Conservation (phyloP, 2,329 filamentous ascomycete genomes). For the Fusarium xyrophilum region DNA sequence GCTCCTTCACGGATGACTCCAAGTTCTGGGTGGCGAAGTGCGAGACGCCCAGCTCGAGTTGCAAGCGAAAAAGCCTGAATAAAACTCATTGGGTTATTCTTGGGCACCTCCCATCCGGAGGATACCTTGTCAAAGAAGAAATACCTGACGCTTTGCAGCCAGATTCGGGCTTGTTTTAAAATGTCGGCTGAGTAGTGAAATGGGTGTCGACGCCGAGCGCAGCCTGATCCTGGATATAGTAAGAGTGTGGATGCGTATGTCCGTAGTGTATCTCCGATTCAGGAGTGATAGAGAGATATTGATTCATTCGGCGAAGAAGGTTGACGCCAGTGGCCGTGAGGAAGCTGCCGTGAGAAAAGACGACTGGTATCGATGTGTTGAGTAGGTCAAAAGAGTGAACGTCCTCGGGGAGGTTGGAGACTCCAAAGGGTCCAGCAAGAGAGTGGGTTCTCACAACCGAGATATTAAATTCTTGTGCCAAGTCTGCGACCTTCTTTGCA, state of each 20-base stretch:
- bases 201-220: constrained; percentile 63
- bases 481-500: constrained; percentile 43
- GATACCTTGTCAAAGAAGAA: constrained; percentile 50
- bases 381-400: constrained; percentile 49
- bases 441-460: constrained; percentile 56
- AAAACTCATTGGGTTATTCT: constrained; percentile 58
- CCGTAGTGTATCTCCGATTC: constrained; percentile 67
- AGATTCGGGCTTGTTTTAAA: constrained; percentile 60
- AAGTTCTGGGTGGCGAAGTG: constrained; percentile 58
- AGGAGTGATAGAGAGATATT: constrained; percentile 63
- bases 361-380: constrained; percentile 54
- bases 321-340: constrained; percentile 49
- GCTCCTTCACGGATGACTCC: constrained; percentile 57
- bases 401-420: constrained; percentile 50
- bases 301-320: constrained; percentile 56
- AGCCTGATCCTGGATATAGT: constrained; percentile 57
- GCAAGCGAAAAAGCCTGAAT: constrained; percentile 63
- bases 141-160: constrained; percentile 56
- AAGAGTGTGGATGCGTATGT: constrained; percentile 54
- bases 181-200: constrained; percentile 60
- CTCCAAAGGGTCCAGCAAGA: constrained; percentile 50
- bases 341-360: constrained; percentile 60
- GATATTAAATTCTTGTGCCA: constrained; percentile 50
- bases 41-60: constrained; percentile 59
- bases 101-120: constrained; percentile 51